These are phyloP conservation scores for Penicillium egyptiacum DNA, from an alignment of 495 filamentous ascomycete species.

Conservation along the genomic window DNA sequence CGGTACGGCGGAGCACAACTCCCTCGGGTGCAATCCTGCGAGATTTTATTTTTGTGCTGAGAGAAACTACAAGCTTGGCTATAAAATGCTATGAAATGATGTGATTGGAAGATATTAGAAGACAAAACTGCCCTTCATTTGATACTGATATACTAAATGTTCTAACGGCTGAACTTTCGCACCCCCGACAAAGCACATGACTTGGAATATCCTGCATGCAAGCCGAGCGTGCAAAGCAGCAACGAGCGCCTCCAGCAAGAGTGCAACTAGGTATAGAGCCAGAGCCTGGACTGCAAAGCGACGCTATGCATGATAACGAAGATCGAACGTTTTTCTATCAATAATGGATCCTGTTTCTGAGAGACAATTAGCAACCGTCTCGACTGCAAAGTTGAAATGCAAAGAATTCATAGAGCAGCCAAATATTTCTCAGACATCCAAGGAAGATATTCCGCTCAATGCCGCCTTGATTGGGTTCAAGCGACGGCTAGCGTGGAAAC, in stretches of 20 bases:
- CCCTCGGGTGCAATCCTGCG: constrained; percentile 18
- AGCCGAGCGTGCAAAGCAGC: not conserved
- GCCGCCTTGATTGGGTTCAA: constrained; percentile 49
- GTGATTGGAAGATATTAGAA: not conserved
- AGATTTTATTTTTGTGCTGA: constrained; percentile 3
- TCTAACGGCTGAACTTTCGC: not conserved
- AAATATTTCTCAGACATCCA: constrained; percentile 51
- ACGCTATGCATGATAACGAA: not conserved
- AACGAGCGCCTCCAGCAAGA: not conserved
- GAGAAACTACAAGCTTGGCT: not conserved
- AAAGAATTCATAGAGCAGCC: constrained; percentile 24
- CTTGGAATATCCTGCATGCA: not conserved
- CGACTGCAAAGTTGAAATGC: constrained; percentile 5
- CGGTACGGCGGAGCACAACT: constrained; percentile 33
- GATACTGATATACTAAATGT: not conserved
- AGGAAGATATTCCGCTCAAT: constrained; percentile 51
- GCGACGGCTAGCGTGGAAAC: constrained; percentile 55
- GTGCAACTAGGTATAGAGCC: not conserved
- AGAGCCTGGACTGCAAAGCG: not conserved
- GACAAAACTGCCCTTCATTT: constrained; percentile 1
- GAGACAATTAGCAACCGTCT: constrained; percentile 26
- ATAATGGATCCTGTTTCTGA: constrained; percentile 18
- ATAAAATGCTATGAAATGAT: not conserved
- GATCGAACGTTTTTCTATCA: not conserved
- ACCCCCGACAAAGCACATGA: not conserved